A percentile compares a stretch with the other conserved stretches of the same genome.
phyloP scores from a whole-genome alignment of 306 rosid species.

The Datisca glomerata region DNA sequence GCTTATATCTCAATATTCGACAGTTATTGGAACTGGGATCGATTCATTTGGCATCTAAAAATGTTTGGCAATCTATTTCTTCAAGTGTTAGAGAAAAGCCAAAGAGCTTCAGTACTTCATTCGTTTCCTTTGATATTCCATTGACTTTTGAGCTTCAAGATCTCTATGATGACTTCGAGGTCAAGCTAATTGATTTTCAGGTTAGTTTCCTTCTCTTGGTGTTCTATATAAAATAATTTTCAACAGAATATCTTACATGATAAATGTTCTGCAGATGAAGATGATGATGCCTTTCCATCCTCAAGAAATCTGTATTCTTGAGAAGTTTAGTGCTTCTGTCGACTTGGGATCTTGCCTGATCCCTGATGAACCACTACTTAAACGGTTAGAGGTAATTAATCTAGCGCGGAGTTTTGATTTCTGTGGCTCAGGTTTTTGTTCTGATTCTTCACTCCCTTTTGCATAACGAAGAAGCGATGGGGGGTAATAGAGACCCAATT shows the following conservation, averaged over 20 bases:
- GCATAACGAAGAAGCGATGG: no score
- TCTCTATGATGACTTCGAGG: slow-evolving; percentile 46
- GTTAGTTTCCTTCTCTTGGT: slow-evolving; percentile 27
- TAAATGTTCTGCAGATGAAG: slow-evolving; percentile 33
- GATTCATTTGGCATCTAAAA: slow-evolving; percentile 30
- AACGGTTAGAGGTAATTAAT: slow-evolving; percentile 63
- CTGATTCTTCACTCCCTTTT: no score
- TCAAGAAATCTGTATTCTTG: slow-evolving; percentile 35
- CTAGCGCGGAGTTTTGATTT: not conserved
- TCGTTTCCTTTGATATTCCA: slow-evolving; percentile 16
- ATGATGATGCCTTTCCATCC: slow-evolving; percentile 31
- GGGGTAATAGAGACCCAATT: no score
- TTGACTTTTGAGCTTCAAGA: slow-evolving; percentile 34
- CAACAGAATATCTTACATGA: slow-evolving; percentile 8
- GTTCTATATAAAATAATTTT: not conserved
- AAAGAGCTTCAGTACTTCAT: slow-evolving; percentile 34
- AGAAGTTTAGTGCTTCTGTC: slow-evolving; percentile 43
- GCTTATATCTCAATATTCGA: slow-evolving; percentile 4
- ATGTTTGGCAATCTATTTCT: slow-evolving; percentile 23
- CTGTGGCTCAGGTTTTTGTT: no score
- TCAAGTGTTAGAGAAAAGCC: slow-evolving; percentile 26
- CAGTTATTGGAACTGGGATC: slow-evolving; percentile 53
- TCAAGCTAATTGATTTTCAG: slow-evolving; percentile 54
- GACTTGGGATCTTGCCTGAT: slow-evolving; percentile 45
- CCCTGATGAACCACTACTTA: slow-evolving; percentile 50